Base-by-base conservation (phyloP, 148 eudicot species). In the Rhododendron vialii region DNA sequence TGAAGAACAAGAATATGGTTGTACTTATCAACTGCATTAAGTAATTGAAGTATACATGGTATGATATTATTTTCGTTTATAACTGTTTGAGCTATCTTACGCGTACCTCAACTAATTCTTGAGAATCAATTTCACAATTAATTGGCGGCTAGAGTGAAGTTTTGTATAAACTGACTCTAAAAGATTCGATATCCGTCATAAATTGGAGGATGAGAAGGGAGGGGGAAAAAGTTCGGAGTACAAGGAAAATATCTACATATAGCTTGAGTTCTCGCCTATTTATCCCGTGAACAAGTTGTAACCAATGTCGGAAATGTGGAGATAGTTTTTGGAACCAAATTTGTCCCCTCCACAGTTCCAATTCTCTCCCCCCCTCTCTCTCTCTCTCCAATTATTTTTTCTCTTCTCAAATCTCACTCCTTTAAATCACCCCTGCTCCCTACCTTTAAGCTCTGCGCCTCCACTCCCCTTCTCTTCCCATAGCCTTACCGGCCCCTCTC, bases 321-420 rank as follows among this genome's bases (percentile, higher is more conserved):
- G 61, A 78, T 78, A 28, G 41, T 28, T 28, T 50, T 50, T 30
- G 53, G 82, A 47, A 12, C 82, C 28, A 38, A 24, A 20, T 1
- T 7, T 78, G 59, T 28, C 61, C 28, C 22, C 33, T 9, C 81
- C 55, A 0, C 55, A 43, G 53, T 78, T 24, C 11, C 81, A 24
- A 15, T 20, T 35, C 45, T 13, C 38, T 7, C 30, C 30, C 30
- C 30, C 30, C 30, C 30, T 0, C 30, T 30, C 30, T 0, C 61
- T 55, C 61, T 55, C 61, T 55, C 22, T 55, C 82, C 82, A 79
- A 79, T 79, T 79, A 79, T 77, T 79, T 24, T 79, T 47, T 71
- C 26, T 79, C 59, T 47, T 26, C 57, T 79, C 82, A 79, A 47
- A 79, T 18, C 57, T 80, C 63, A 51, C 38, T 15, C 36, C 82